Conservation (phyloP, 192 early-diverging fungal species). For the Thamnidium elegans region DNA sequence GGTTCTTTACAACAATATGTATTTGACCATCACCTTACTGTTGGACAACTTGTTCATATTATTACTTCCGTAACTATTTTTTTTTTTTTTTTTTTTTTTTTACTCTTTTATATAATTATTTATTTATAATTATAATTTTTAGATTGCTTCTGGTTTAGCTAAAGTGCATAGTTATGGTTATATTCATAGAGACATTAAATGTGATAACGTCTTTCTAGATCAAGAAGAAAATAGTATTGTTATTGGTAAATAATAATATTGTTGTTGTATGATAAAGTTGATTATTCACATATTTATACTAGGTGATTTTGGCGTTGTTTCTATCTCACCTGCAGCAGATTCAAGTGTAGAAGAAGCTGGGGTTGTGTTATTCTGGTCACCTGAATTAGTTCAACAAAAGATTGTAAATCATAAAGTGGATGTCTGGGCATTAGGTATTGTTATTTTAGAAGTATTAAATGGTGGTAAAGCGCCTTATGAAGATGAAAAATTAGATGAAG, state of each 20-base stretch:
- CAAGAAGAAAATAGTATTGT: slow-evolving; percentile 31
- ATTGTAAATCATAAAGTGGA: slow-evolving; percentile 36
- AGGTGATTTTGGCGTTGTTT: slow-evolving; percentile 42
- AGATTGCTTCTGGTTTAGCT: slow-evolving; percentile 36
- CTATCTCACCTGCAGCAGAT: slow-evolving; percentile 34
- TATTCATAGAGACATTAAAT: slow-evolving; percentile 43
- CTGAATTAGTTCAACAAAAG: slow-evolving; percentile 32
- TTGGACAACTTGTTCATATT: slow-evolving; percentile 35
- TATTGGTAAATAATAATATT: slow-evolving; percentile 25
- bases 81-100: neutral
- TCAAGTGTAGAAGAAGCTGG: slow-evolving; percentile 38
- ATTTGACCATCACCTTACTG: slow-evolving; percentile 34
- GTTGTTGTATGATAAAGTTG: too few relatives aligned
- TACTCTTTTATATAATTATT: neutral
- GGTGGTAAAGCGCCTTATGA: slow-evolving; percentile 40
- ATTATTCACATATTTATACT: neutral
- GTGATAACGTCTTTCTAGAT: slow-evolving; percentile 40
- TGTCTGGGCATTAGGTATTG: slow-evolving; percentile 42
- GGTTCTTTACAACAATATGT: slow-evolving; percentile 39
- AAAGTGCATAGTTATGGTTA: slow-evolving; percentile 39
- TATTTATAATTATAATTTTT: neutral
- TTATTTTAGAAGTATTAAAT: slow-evolving; percentile 38
- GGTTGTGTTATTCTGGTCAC: slow-evolving; percentile 41
- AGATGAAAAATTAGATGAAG: slow-evolving; percentile 38
- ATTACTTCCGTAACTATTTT: slow-evolving; percentile 29